phyloP scores from a whole-genome alignment of 2,329 filamentous ascomycete genomes.

The Pseudopyricularia cyperi region DNA sequence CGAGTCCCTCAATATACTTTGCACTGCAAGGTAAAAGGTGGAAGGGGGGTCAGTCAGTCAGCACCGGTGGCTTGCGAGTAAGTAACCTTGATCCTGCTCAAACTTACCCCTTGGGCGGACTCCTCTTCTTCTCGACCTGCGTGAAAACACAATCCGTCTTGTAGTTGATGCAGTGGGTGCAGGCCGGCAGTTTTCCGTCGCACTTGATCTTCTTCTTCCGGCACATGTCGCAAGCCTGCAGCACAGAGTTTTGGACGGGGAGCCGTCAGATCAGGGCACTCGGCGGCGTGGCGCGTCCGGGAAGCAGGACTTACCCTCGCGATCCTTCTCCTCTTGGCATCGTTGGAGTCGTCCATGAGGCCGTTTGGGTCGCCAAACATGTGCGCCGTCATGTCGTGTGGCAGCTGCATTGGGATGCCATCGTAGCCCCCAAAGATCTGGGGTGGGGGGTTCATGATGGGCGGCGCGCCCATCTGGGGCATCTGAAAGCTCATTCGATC shows the following conservation, averaged over 20 bases:
- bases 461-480: constrained; percentile 37
- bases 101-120: constrained; percentile 83
- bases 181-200: constrained; percentile 88
- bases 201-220: constrained; percentile 97
- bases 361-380: constrained; percentile 45
- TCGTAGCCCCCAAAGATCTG: constrained; percentile 56
- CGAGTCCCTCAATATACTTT: constrained; percentile 94
- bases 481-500: constrained; percentile 47
- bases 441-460: constrained; percentile 54
- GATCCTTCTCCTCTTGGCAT: constrained; percentile 80
- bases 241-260: constrained; percentile 6
- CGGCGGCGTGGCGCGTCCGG: background rate
- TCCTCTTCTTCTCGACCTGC: constrained; percentile 96
- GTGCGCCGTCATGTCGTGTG: constrained; percentile 40
- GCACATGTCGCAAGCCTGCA: constrained; percentile 87
- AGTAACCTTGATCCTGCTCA: constrained; percentile 1
- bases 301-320: constrained; percentile 51
- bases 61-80: constrained; percentile 6
- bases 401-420: constrained; percentile 41
- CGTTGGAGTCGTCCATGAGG: constrained; percentile 54
- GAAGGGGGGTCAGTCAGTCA: too few relatives aligned
- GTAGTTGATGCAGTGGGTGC: constrained; percentile 93
- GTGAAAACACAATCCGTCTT: constrained; percentile 97
- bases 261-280: background rate
- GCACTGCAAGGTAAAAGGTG: constrained; percentile 41